Evolutionary conservation across 495 filamentous ascomycete species (phyloP).

Genomic region (Penicillium antarcticum): DNA sequence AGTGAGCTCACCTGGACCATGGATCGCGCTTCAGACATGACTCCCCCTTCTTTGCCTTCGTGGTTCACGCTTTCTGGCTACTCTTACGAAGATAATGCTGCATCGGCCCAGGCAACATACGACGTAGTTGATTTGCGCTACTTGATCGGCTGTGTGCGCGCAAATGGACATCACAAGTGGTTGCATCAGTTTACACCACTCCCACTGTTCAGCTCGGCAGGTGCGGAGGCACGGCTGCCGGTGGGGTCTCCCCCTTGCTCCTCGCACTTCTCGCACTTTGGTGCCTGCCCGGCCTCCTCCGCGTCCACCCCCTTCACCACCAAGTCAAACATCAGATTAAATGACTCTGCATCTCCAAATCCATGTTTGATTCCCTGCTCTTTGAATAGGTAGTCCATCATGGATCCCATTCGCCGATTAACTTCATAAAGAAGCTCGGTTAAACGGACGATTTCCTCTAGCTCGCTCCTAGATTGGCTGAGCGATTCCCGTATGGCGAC

Average conservation of each 20-base stretch:
- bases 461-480: constrained; percentile 3
- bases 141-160: no score
- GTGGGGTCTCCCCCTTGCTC: not conserved
- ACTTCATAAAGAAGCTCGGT: constrained; percentile 13
- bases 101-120: no score
- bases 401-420: constrained; percentile 8
- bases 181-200: not conserved
- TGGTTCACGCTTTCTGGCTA: no score
- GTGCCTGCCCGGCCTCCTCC: constrained; percentile 1
- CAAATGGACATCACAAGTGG: no score
- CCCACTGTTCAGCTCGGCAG: not conserved
- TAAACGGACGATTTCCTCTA: constrained; percentile 7
- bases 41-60: no score
- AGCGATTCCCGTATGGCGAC: not conserved
- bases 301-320: constrained; percentile 1
- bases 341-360: constrained; percentile 1
- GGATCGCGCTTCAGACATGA: no score
- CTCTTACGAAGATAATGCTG: no score
- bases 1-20: no score
- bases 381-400: constrained; percentile 9
- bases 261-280: not conserved
- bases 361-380: constrained; percentile 5
- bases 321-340: constrained; percentile 8
- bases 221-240: not conserved
- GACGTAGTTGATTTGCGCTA: no score